phyloP scores from a whole-genome alignment of 176 grass and related monocot genomes.

The Aegilops longissima region DNA sequence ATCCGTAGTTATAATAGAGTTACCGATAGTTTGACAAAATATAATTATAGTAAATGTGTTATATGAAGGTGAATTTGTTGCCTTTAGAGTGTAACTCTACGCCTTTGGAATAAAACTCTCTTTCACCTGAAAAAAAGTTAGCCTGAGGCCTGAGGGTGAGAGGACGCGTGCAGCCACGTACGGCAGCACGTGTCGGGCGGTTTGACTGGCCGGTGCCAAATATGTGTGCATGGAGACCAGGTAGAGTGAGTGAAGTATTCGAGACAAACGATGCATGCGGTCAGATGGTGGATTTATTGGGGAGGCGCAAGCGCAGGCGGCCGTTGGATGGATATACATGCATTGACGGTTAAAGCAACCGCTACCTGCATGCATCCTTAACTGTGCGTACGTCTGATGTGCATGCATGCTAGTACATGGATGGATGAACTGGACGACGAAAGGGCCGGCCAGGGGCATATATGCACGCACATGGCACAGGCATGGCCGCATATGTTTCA shows the following conservation, averaged over 20 bases:
- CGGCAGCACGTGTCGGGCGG: neutral
- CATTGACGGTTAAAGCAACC: conserved; percentile 13
- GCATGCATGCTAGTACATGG: too few relatives aligned
- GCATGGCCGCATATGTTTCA: neutral
- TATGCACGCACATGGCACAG: neutral
- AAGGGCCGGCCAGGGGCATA: neutral
- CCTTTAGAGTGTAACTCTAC: too few relatives aligned
- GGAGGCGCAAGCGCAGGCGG: neutral
- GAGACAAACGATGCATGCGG: neutral
- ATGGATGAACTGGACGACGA: neutral
- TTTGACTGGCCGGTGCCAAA: conserved; percentile 15
- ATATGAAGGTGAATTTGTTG: too few relatives aligned
- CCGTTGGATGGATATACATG: conserved; percentile 2
- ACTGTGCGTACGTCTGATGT: neutral
- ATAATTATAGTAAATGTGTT: too few relatives aligned
- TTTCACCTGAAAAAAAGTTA: too few relatives aligned
- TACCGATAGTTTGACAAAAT: too few relatives aligned
- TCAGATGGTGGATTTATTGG: neutral
- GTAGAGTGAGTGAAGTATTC: neutral
- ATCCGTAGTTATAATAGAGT: too few relatives aligned
- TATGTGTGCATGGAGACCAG: neutral
- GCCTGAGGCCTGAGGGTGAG: too few relatives aligned
- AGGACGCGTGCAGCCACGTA: neutral
- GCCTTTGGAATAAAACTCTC: too few relatives aligned
- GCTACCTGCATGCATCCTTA: neutral